Conservation (phyloP, 2,329 filamentous ascomycete species). For the Didymella keratinophila region DNA sequence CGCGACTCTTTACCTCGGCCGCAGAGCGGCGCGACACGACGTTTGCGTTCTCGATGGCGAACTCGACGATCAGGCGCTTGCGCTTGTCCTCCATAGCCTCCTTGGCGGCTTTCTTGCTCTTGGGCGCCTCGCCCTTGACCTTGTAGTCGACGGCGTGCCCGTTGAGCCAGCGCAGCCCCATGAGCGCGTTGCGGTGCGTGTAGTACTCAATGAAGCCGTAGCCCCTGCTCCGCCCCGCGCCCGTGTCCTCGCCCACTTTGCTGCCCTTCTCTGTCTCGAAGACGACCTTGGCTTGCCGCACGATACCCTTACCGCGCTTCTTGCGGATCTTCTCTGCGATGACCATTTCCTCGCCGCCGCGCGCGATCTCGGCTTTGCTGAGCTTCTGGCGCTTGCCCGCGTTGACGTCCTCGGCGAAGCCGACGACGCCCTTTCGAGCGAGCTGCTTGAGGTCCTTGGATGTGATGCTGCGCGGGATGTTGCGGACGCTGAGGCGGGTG, state of each 20-base stretch:
- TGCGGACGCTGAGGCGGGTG: slow-evolving; percentile 88
- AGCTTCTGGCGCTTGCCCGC: slow-evolving; percentile 76
- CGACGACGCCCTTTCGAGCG: slow-evolving; percentile 89
- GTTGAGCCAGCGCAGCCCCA: slow-evolving; percentile 94
- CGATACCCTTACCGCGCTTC: slow-evolving; percentile 82
- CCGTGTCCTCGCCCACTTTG: slow-evolving; percentile 79
- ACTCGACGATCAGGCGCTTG: slow-evolving; percentile 91
- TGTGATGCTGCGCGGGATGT: slow-evolving; percentile 82
- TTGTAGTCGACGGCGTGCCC: slow-evolving; percentile 69
- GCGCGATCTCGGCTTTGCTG: slow-evolving; percentile 85
- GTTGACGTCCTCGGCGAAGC: slow-evolving; percentile 91
- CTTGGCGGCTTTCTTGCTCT: slow-evolving; percentile 48
- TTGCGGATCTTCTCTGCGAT: slow-evolving; percentile 82
- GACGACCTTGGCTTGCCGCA: slow-evolving; percentile 92
- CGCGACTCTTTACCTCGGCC: slow-evolving; percentile 64
- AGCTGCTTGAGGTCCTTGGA: slow-evolving; percentile 91
- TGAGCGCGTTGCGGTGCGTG: slow-evolving; percentile 90
- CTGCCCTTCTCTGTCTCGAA: slow-evolving; percentile 87
- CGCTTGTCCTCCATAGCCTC: slow-evolving; percentile 73
- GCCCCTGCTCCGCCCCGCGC: slow-evolving; percentile 83
- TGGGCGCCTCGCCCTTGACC: slow-evolving; percentile 56
- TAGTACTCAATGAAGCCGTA: slow-evolving; percentile 98
- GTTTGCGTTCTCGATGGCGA: slow-evolving; percentile 97
- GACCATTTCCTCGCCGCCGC: slow-evolving; percentile 81
- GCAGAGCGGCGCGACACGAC: slow-evolving; percentile 83